Evolutionary conservation across 306 rosid genomes (phyloP).

Genomic region (Macrotyloma uniflorum): DNA sequence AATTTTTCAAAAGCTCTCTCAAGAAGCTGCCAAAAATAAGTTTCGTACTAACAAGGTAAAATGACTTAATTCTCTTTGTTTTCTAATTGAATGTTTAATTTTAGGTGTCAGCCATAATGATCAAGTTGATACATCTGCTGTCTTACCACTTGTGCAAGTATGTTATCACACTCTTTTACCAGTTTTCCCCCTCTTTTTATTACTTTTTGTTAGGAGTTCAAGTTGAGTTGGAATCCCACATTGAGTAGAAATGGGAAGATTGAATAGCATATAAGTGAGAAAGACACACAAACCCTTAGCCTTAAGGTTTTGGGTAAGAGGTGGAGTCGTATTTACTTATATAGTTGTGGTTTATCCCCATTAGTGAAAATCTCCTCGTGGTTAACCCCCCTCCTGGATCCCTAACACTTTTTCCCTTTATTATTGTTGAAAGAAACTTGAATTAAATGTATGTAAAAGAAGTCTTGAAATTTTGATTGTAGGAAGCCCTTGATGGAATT

Average conservation of each 20-base stretch:
- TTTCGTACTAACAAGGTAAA: not conserved
- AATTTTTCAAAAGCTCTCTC: not conserved
- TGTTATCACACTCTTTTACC: not conserved
- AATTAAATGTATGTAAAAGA: not conserved
- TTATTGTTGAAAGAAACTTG: not conserved
- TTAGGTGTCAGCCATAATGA: conserved; percentile 89
- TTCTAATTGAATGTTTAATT: conserved; percentile 36
- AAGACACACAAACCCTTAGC: too few species aligned
- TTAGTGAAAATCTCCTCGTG: too few species aligned
- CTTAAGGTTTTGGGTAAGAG: too few species aligned
- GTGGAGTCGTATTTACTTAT: too few species aligned
- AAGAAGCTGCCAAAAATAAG: not conserved
- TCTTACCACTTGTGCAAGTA: conserved; percentile 88
- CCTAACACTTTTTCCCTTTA: not conserved
- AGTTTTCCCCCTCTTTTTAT: not conserved
- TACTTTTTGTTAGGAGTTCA: too few species aligned
- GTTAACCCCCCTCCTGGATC: too few species aligned
- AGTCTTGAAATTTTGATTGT: conserved; percentile 27
- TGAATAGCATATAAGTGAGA: too few species aligned
- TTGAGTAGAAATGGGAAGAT: too few species aligned
- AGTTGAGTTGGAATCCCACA: too few species aligned
- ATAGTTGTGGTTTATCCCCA: too few species aligned
- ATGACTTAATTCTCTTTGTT: conserved; percentile 5
- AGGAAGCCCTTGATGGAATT: conserved; percentile 96
- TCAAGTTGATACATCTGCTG: conserved; percentile 67